Conservation (phyloP, 345 rosid species). For the Aegle marmelos region DNA sequence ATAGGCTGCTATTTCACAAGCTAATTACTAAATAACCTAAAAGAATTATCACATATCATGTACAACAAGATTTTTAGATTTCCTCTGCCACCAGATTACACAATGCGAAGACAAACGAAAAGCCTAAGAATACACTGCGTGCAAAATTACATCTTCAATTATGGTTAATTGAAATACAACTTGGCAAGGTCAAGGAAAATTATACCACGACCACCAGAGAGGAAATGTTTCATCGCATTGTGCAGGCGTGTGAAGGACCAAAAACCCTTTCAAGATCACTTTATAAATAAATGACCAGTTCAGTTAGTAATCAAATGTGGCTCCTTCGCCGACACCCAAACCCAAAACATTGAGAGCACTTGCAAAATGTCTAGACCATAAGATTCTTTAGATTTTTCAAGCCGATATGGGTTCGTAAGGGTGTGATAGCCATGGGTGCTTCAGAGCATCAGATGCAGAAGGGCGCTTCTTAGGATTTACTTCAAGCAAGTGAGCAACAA, state of each 20-base stretch:
- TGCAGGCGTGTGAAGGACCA: constrained; percentile 20
- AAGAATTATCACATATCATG: constrained; percentile 52
- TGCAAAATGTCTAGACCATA: constrained; percentile 7
- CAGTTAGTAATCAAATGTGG: constrained; percentile 16
- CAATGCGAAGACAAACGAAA: constrained; percentile 15
- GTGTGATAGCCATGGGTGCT: constrained; percentile 88
- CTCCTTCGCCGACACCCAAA: constrained; percentile 18
- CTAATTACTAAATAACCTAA: constrained; percentile 42
- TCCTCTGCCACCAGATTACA: constrained; percentile 37
- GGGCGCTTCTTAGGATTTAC: constrained; percentile 92
- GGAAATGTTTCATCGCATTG: constrained; percentile 25
- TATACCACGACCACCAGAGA: constrained; percentile 24
- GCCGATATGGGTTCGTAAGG: constrained; percentile 96
- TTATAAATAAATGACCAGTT: constrained; percentile 7
- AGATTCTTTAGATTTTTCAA: constrained; percentile 27
- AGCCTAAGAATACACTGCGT: constrained; percentile 22
- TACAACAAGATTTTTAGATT: constrained; percentile 42
- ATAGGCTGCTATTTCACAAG: constrained; percentile 29
- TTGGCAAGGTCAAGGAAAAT: constrained; percentile 20
- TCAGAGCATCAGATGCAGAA: constrained; percentile 79
- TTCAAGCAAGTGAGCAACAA: constrained; percentile 83
- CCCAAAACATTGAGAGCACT: not conserved
- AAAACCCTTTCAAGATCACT: constrained; percentile 15
- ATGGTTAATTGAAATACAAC: constrained; percentile 32
- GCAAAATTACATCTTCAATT: constrained; percentile 40